Conservation (phyloP, 2,329 filamentous ascomycete genomes). For the Niveomyces coronatus region DNA sequence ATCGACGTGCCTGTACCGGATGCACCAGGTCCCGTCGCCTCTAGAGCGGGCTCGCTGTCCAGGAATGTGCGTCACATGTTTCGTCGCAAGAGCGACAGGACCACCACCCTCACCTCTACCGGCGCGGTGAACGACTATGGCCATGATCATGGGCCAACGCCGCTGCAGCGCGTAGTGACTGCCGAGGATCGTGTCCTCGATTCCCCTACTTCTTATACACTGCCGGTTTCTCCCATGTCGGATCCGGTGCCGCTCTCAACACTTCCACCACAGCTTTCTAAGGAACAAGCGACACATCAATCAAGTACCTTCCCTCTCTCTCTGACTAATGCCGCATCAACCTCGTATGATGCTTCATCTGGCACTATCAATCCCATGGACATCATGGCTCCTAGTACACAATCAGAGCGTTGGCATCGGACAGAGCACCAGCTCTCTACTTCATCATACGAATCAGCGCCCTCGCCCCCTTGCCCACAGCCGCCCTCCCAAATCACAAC, state of each 20-base stretch:
- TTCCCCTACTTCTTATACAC: no score
- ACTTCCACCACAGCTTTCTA: not conserved
- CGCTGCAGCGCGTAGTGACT: constrained; percentile 10
- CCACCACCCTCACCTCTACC: constrained; percentile 19
- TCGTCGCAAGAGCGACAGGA: constrained; percentile 23
- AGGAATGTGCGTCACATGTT: constrained; percentile 27
- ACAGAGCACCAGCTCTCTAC: constrained; percentile 26
- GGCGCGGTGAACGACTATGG: constrained; percentile 5
- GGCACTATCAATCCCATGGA: constrained; percentile 45
- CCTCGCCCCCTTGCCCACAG: constrained; percentile 8
- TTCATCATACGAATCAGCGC: constrained; percentile 18
- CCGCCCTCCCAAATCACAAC: not conserved
- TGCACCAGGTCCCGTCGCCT: constrained; percentile 18
- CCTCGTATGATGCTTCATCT: constrained; percentile 26
- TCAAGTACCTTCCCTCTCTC: constrained; percentile 4
- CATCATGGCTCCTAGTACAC: constrained; percentile 35
- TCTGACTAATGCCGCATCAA: constrained; percentile 16
- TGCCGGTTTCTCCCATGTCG: no score
- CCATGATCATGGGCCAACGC: constrained; percentile 6
- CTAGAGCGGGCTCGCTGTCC: constrained; percentile 24
- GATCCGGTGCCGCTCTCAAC: constrained; percentile 16
- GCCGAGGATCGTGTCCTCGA: constrained; percentile 16
- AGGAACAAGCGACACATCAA: constrained; percentile 1
- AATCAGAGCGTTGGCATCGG: constrained; percentile 27
- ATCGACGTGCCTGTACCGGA: constrained; percentile 16